Evolutionary conservation across 2,329 filamentous ascomycete genomes (phyloP).

Genomic region (Fusarium marasasianum): DNA sequence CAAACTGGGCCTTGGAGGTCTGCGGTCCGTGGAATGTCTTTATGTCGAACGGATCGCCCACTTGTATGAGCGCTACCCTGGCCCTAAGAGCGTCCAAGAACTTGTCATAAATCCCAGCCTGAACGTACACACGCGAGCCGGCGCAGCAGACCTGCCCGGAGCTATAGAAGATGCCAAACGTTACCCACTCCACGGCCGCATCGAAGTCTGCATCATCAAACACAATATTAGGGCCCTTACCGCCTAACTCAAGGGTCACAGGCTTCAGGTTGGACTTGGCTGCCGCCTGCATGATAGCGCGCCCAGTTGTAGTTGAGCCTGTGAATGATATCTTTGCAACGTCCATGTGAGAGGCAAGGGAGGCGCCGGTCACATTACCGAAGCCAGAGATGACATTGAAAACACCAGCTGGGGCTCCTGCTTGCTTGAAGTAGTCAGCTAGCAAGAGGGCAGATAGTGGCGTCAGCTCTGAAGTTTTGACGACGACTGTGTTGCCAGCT

Average conservation of each 20-base stretch:
- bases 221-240: not conserved
- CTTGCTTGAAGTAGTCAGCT: not conserved
- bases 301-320: not conserved
- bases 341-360: not conserved
- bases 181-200: not conserved
- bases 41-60: not conserved
- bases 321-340: not conserved
- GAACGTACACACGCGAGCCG: not conserved
- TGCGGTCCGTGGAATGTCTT: not conserved
- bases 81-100: not conserved
- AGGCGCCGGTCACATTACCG: accelerated
- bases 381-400: not conserved
- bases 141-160: not conserved
- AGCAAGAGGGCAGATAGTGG: not conserved
- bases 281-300: not conserved
- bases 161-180: not conserved
- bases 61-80: accelerated
- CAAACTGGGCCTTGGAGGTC: not conserved
- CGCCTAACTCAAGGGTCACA: not conserved
- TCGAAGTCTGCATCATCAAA: not conserved
- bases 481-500: not conserved
- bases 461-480: not conserved
- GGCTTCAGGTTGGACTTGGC: not conserved
- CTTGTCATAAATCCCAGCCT: not conserved
- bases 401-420: not conserved